Percentiles rank a stretch among this genome's conserved stretches.
These are phyloP conservation scores for Saccharata proteae DNA, from an alignment of 2,329 filamentous ascomycete species.

Conservation along the genomic window DNA sequence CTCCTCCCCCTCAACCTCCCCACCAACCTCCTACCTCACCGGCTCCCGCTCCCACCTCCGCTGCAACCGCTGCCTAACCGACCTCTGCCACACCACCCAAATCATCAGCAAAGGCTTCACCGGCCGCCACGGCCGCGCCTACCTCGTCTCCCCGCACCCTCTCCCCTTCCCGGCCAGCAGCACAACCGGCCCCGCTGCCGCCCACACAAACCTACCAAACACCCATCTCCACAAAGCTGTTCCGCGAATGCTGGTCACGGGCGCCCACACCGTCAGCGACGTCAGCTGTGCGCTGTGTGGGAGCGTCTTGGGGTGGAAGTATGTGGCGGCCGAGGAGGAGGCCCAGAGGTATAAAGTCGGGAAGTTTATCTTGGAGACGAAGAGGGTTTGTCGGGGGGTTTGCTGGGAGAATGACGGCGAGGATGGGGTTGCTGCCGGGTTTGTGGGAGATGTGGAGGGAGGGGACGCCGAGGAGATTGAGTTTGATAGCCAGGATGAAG, in stretches of 20 bases:
- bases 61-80: slow-evolving; percentile 46
- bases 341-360: slow-evolving; percentile 52
- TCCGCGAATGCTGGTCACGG: slow-evolving; percentile 48
- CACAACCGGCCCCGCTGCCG: slow-evolving; percentile 5
- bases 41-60: slow-evolving; percentile 28
- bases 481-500: slow-evolving; percentile 54
- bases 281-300: slow-evolving; percentile 46
- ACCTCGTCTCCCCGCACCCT: slow-evolving; percentile 42
- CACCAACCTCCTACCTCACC: slow-evolving; percentile 16
- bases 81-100: slow-evolving; percentile 46
- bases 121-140: slow-evolving; percentile 51
- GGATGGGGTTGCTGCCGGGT: slow-evolving; percentile 1
- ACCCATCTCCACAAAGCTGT: slow-evolving; percentile 45
- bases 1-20: slow-evolving; percentile 15
- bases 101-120: slow-evolving; percentile 56
- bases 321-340: slow-evolving; percentile 50
- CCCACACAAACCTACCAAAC: slow-evolving; percentile 39
- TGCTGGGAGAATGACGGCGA: slow-evolving; percentile 37
- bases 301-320: slow-evolving; percentile 51
- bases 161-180: slow-evolving; percentile 4
- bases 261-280: slow-evolving; percentile 50
- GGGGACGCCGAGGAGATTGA: slow-evolving; percentile 31
- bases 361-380: slow-evolving; percentile 55
- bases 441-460: slow-evolving; percentile 5
- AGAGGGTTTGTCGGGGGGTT: slow-evolving; percentile 36